These are phyloP conservation scores for Backusella westeae DNA, from an alignment of 192 early-diverging fungal genomes.

Conservation along the genomic window DNA sequence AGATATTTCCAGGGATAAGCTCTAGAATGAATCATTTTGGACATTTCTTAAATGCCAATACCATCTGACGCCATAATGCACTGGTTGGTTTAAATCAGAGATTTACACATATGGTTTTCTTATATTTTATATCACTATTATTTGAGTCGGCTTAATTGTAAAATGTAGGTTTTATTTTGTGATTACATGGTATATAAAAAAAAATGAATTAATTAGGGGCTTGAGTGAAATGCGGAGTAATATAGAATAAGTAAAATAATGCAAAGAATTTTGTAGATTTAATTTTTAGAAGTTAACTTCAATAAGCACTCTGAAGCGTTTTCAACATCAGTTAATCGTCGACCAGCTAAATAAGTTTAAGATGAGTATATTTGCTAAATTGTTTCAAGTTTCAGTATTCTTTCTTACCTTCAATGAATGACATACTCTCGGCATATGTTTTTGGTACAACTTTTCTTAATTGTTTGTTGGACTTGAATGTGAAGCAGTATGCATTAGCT, in stretches of 20 bases:
- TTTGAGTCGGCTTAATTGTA: background rate
- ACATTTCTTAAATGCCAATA: background rate
- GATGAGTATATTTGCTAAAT: background rate
- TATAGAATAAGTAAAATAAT: background rate
- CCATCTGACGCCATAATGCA: background rate
- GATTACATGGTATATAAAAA: background rate
- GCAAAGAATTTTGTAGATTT: background rate
- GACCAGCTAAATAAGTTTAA: background rate
- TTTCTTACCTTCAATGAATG: conserved; percentile 70
- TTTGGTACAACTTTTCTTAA: conserved; percentile 76
- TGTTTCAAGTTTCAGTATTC: background rate
- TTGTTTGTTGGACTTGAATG: conserved; percentile 48
- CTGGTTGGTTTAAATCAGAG: background rate
- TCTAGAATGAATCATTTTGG: background rate
- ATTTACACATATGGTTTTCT: too few relatives aligned
- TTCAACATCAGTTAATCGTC: background rate
- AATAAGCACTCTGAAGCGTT: background rate
- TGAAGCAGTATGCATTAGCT: conserved; percentile 87
- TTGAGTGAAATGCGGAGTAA: background rate
- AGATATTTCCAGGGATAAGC: background rate
- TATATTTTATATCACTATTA: background rate
- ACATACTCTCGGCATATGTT: conserved; percentile 80
- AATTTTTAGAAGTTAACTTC: background rate
- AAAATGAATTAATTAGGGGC: background rate
- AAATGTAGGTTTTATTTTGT: background rate